Conservation (phyloP, 2,329 filamentous ascomycete genomes). For the Podosphaera aphanis region DNA sequence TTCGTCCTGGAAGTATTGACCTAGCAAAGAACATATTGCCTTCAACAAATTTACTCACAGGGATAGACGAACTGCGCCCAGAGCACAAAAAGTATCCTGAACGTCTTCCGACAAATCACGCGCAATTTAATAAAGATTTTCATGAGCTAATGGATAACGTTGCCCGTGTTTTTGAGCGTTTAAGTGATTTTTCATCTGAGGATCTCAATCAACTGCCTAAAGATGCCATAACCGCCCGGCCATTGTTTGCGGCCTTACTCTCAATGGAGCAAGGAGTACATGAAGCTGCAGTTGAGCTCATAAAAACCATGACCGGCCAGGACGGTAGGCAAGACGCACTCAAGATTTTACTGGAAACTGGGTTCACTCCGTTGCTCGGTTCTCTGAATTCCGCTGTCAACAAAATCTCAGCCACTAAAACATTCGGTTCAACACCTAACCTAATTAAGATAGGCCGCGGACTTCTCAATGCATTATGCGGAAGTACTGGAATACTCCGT, state of each 20-base stretch:
- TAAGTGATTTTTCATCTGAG: constrained; percentile 50
- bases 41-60: constrained; percentile 37
- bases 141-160: constrained; percentile 36
- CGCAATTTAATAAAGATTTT: constrained; percentile 58
- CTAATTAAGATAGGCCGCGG: constrained; percentile 33
- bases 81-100: constrained; percentile 9
- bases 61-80: constrained; percentile 45
- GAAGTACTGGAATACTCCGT: constrained; percentile 27
- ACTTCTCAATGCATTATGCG: constrained; percentile 31
- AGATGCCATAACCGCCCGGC: constrained; percentile 42
- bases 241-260: constrained; percentile 57
- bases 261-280: constrained; percentile 61
- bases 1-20: constrained; percentile 41
- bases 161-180: constrained; percentile 49
- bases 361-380: constrained; percentile 22
- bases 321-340: constrained; percentile 27
- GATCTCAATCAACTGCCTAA: constrained; percentile 49
- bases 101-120: constrained; percentile 29
- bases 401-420: constrained; percentile 20
- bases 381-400: constrained; percentile 22
- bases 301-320: constrained; percentile 62
- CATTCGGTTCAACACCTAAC: constrained; percentile 34
- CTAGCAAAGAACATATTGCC: constrained; percentile 50
- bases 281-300: constrained; percentile 54
- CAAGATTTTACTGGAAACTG: constrained; percentile 22